These are phyloP conservation scores for Scenedesmus sp. DNA, from an alignment of 163 green algal genomes.

Conservation along the genomic window DNA sequence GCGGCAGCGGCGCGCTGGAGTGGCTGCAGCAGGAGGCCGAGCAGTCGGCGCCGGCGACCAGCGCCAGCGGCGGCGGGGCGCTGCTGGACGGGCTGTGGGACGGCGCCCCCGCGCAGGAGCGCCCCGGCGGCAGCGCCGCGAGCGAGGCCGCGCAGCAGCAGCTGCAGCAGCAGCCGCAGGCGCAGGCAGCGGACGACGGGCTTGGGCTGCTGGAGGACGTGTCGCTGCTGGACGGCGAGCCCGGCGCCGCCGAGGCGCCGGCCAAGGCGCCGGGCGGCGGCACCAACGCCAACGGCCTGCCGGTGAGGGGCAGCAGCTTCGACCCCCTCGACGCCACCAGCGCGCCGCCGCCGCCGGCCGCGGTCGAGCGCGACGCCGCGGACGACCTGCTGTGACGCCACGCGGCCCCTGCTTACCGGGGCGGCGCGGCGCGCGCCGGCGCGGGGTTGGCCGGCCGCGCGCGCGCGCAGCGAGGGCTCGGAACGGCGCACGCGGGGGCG, in stretches of 20 bases:
- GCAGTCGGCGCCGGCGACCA: too few species aligned
- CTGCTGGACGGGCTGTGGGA: neutral
- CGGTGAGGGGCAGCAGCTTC: conserved; percentile 16
- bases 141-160: neutral
- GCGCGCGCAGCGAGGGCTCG: too few species aligned
- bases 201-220: neutral
- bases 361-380: too few species aligned
- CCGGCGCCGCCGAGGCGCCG: neutral
- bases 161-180: neutral
- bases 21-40: neutral
- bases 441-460: too few species aligned
- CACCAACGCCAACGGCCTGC: too few species aligned
- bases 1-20: too few species aligned
- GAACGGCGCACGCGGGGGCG: too few species aligned
- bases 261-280: too few species aligned
- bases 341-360: neutral
- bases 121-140: neutral
- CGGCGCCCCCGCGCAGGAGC: neutral
- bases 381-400: too few species aligned
- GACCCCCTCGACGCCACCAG: conserved; percentile 2
- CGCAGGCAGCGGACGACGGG: neutral
- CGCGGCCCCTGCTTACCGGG: too few species aligned
- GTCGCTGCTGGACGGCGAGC: neutral
- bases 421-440: too few species aligned
- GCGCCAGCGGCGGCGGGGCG: too few species aligned